Base-by-base conservation (phyloP, 2,329 filamentous ascomycete species). In the Pestalotiopsis sp. region DNA sequence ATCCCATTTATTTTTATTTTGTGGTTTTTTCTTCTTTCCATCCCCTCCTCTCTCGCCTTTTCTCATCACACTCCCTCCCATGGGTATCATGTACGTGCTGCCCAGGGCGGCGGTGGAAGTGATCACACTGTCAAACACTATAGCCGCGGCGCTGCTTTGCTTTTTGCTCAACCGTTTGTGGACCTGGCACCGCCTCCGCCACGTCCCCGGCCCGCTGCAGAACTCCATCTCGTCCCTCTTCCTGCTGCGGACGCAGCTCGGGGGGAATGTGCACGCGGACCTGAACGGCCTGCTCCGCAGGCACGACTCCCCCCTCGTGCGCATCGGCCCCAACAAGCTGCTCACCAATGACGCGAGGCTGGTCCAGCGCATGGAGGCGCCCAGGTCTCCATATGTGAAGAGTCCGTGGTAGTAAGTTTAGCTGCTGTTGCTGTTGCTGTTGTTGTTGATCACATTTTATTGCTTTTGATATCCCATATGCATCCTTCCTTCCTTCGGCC, bases 131-230 rank as follows among this genome's bases (percentile, higher is more conserved):
- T 64, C 56, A 39, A 57, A 60, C 23, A 17, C 67, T 3, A 12
- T 70, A 31, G 13, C 61, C 36, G 25, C 64, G 23, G n/a, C 60
- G 17, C 17, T 68, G 14, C 9, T 69, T 27, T 68, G 49, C 17
- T 69, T 67, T 59, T 27, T 68, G 27, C 23, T 66, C 27, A 52
- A 68, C 13, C 66, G 49, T 13, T 25, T 68, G 23, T 60, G 63
- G 68, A 58, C 57, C 41, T 70, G 69, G 69, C 38, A 68, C 23
- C 67, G 69, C 25, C 62, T 70, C 11, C 20, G 64, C 39, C 69
- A 70, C 39, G 59, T 70, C 7, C 69, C 69, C 25, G 69, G 69
- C 11, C 69, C 69, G 12, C 52, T 69, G 56, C 52, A 39, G 57
- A 64, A 66, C 58, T 64, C 69, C n/a, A n/a, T 70, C 52, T 66